A percentile compares a stretch with the other conserved stretches of the same genome.
phyloP scores from a whole-genome alignment of 2,329 filamentous ascomycete species.

The Dactylellina parvicollis region DNA sequence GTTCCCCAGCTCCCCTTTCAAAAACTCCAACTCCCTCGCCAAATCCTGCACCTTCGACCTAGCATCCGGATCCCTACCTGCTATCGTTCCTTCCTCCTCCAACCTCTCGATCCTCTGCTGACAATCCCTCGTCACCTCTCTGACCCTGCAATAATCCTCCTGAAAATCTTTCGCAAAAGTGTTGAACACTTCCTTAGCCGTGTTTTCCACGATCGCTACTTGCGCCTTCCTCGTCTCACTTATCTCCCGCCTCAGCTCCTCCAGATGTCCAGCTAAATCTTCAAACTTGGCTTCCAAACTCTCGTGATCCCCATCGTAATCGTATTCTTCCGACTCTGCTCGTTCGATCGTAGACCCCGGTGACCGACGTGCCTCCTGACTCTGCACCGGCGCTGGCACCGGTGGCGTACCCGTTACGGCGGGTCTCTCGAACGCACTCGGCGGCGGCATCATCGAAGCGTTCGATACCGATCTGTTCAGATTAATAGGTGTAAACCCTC shows the following conservation, averaged over 20 bases:
- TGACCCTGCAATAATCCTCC: conserved; percentile 21
- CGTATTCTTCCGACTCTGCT: conserved; percentile 21
- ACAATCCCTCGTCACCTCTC: conserved; percentile 10
- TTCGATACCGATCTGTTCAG: conserved; percentile 21
- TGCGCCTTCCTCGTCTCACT: conserved; percentile 15
- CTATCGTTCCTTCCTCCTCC: conserved; percentile 3
- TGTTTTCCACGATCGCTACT: conserved; percentile 18
- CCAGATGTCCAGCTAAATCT: conserved; percentile 6
- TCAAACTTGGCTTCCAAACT: neutral
- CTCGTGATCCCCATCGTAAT: conserved; percentile 7
- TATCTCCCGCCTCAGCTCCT: conserved; percentile 20
- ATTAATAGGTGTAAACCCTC: conserved; percentile 40
- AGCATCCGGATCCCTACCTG: neutral
- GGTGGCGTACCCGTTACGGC: neutral
- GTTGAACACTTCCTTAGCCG: conserved; percentile 34
- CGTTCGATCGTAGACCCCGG: neutral
- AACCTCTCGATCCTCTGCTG: conserved; percentile 18
- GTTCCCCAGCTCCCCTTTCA: conserved; percentile 4
- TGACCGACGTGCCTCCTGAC: neutral
- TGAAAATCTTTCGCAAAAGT: conserved; percentile 25
- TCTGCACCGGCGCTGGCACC: neutral
- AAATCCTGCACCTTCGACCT: conserved; percentile 1
- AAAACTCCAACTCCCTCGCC: neutral
- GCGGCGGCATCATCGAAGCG: conserved; percentile 1
- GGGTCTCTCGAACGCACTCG: neutral